Evolutionary conservation across 306 rosid species (phyloP), one percentile per base, ranked within the genome.

Genomic region (barrel medic (Medicago truncatula)): DNA sequence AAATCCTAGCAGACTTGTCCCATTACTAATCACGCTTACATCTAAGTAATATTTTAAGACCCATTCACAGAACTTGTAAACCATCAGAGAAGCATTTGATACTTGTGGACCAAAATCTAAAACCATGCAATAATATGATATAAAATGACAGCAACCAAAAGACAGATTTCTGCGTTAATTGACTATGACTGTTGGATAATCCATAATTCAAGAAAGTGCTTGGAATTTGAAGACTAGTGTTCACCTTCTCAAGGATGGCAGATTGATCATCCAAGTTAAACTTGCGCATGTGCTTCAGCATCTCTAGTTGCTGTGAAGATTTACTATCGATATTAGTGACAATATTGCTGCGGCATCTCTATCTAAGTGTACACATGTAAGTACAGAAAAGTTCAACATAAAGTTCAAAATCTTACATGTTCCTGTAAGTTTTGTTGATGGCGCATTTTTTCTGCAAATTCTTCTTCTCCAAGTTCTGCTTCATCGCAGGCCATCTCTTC

Each of bases 401-500:
- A n/a, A n/a, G n/a, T n/a, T n/a, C n/a, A n/a, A 31, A 63, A 6
- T 65, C 25, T 69, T 86, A 91, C 98, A 90, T 82, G 87, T 31
- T 88, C 87, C 73, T 86, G 87, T 56, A 88, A 82, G 62, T 76
- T 83, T 46, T 86, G 83, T 73, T 86, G 97, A 57, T 61, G 54
- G 56, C 0, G 36, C 84, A 87, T 77, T 87, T 83, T 89, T 83
- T 86, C 94, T 14, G 83, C 65, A 84, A 87, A 91, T 67, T 87
- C 97, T 38, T 86, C 88, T 28, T 89, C 83, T 75, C 86, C 92
- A 73, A 94, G 94, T 76, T 89, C 91, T 25, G 97, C 98, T 83
- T 94, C 97, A 81, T 94, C 96, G 40, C 98, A 91, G 21, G 93
- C 94, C 85, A 85, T 79, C 85, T 91, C 98, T 82, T 93, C 98